Evolutionary conservation across 176 grass and related monocot species (phyloP), one percentile per base, ranked within the genome.

Genomic region (Avena insularis): DNA sequence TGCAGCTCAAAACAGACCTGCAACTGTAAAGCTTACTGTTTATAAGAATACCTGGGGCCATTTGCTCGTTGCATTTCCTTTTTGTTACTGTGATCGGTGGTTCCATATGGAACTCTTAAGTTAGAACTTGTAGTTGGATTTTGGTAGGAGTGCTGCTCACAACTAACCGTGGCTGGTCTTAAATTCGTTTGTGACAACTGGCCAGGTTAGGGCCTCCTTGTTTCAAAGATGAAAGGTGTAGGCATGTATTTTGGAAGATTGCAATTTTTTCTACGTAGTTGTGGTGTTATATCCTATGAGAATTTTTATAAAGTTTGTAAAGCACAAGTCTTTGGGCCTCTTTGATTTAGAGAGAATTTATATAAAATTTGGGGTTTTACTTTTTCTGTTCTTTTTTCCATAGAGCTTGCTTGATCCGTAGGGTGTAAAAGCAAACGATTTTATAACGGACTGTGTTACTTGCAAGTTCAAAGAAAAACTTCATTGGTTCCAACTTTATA

Each of bases 21-120:
- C 51, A 77, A 54, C 7, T 80, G 82, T 75, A 85, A 74, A 72
- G 69, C 43, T 31, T 77, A 15, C 72, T 88, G 77, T 75, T 4
- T 76, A 46, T 74, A 68, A 58, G 2, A 82, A 40, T 25, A 67
- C 61, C 76, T 20, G 7, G 3, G 2, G 20, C 7, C 19, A 35
- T 81, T 81, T 85, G 70, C 25, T 70, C 58, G 25, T 86, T 70
- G 54, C 19, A 35, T 53, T 47, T n/a, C 35, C 40, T 38, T 9
- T 16, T 25, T 71, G 5, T 70, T 70, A 76, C 3, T 48, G 55
- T 16, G 49, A 53, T 53, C 12, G 55, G 13, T 14, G 81, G 31
- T 66, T 76, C 15, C n/a, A 1, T 47, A 27, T 51, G 14, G 15
- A 70, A 58, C 17, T 35, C 38, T 40, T 6, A 40, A 40, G 38